These are phyloP conservation scores for Fusarium sp. DNA, from an alignment of 2,329 filamentous ascomycete genomes.

Conservation along the genomic window DNA sequence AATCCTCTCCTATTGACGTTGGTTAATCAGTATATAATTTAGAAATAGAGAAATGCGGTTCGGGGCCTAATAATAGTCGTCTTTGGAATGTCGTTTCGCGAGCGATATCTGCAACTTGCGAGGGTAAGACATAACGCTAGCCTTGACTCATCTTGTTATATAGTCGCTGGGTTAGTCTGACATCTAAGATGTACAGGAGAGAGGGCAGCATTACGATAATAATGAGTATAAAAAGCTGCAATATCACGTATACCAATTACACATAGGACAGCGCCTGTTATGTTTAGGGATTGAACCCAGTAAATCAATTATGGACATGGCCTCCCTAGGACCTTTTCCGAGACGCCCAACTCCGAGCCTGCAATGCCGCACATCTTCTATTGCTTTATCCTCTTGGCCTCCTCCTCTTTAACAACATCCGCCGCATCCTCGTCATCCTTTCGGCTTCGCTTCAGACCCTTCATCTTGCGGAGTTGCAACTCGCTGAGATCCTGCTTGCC, in stretches of 20 bases:
- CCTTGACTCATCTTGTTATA: not conserved
- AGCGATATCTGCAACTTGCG: not conserved
- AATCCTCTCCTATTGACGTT: not conserved
- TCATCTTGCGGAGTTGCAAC: slow-evolving; percentile 98
- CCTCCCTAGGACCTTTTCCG: slow-evolving; percentile 44
- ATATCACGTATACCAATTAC: not conserved
- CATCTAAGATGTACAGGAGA: not conserved
- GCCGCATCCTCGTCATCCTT: slow-evolving; percentile 64
- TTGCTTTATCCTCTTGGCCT: slow-evolving; percentile 52
- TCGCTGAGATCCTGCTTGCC: slow-evolving; percentile 88
- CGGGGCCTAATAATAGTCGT: not conserved
- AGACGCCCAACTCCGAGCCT: slow-evolving; percentile 49
- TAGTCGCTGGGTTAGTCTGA: not conserved
- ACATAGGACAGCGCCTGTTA: not conserved
- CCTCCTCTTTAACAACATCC: slow-evolving; percentile 55
- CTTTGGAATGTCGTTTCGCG: not conserved
- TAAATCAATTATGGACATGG: slow-evolving; percentile 46
- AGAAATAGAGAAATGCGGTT: slow-evolving; percentile 6
- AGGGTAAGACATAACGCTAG: not conserved
- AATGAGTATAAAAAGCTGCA: not conserved
- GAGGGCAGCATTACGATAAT: not conserved
- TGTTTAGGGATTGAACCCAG: slow-evolving; percentile 19
- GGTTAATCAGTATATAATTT: slow-evolving; percentile 24
- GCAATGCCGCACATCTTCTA: slow-evolving; percentile 39
- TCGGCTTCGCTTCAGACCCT: slow-evolving; percentile 89